These are phyloP conservation scores for Phytophthora sojae DNA, from an alignment of 352 stramenopile species.

Conservation along the genomic window DNA sequence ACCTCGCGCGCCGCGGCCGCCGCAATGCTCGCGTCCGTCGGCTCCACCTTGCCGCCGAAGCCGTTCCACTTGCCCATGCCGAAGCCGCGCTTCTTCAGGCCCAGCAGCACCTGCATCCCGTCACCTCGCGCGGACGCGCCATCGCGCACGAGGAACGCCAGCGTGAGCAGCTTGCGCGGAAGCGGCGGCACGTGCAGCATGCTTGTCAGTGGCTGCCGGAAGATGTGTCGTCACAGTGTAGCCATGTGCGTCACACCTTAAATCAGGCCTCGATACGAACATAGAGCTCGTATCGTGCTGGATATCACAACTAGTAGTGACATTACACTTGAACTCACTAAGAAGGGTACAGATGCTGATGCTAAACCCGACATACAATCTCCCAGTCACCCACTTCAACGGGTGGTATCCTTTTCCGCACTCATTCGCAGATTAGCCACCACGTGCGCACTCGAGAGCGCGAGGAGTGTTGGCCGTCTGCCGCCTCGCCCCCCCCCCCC, in stretches of 20 bases:
- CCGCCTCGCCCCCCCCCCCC: background rate
- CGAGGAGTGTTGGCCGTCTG: conserved; percentile 32
- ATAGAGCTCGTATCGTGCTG: too few relatives aligned
- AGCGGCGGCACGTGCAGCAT: conserved; percentile 34
- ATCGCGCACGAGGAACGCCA: conserved; percentile 59
- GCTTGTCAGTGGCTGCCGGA: conserved; percentile 1
- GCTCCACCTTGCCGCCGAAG: conserved; percentile 92
- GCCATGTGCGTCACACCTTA: conserved; percentile 12
- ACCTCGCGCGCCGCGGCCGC: conserved; percentile 69
- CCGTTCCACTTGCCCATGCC: conserved; percentile 92
- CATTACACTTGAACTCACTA: background rate
- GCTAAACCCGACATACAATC: background rate
- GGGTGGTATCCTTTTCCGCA: background rate
- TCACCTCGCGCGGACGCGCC: background rate
- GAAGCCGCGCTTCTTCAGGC: conserved; percentile 92
- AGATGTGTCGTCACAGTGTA: conserved; percentile 8
- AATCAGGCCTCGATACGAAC: conserved; percentile 11
- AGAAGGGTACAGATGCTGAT: too few relatives aligned
- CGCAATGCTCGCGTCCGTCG: conserved; percentile 64
- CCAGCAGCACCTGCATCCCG: conserved; percentile 64
- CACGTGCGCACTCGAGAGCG: conserved; percentile 2
- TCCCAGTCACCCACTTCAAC: background rate
- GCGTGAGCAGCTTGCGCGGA: conserved; percentile 62
- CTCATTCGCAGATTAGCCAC: conserved; percentile 25
- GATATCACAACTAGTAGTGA: background rate